A percentile compares a stretch with the other conserved stretches of the same genome.
Evolutionary conservation across 2,329 filamentous ascomycete genomes (phyloP).

Genomic region (Graphiopsis chlorocephala): DNA sequence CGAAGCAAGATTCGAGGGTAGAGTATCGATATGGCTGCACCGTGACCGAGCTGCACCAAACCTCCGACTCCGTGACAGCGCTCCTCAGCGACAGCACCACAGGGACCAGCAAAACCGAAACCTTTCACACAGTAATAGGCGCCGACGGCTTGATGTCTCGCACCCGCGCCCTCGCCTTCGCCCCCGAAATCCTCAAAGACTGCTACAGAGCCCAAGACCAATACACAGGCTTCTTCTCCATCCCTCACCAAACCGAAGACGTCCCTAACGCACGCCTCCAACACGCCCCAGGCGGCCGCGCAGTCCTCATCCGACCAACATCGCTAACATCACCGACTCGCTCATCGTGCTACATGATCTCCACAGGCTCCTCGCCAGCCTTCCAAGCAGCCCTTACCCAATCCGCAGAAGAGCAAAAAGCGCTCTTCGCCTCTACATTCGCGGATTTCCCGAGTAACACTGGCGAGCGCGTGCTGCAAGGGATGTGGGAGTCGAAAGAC

Average conservation of each 20-base stretch:
- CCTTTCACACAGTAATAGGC: slow-evolving; percentile 30
- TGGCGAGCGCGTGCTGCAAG: slow-evolving; percentile 24
- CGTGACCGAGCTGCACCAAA: slow-evolving; percentile 14
- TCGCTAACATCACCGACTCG: background rate
- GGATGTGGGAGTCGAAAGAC: slow-evolving; percentile 29
- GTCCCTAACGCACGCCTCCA: slow-evolving; percentile 20
- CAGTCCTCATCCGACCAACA: slow-evolving; percentile 23
- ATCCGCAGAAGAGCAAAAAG: slow-evolving; percentile 25
- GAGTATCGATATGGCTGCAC: slow-evolving; percentile 18
- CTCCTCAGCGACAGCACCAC: slow-evolving; percentile 18
- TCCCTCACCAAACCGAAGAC: slow-evolving; percentile 20
- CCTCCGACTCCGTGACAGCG: slow-evolving; percentile 6
- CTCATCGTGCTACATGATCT: slow-evolving; percentile 7
- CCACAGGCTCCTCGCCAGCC: background rate
- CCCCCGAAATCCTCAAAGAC: slow-evolving; percentile 21
- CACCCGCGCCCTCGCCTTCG: slow-evolving; percentile 29
- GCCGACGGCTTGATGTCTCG: slow-evolving; percentile 32
- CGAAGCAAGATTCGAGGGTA: slow-evolving; percentile 18
- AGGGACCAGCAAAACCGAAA: slow-evolving; percentile 4
- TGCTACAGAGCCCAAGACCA: slow-evolving; percentile 20
- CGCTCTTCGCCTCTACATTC: slow-evolving; percentile 28
- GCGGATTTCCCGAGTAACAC: slow-evolving; percentile 26
- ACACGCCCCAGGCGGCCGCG: slow-evolving; percentile 20
- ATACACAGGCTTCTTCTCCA: slow-evolving; percentile 30
- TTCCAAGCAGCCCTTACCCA: background rate